Conservation (phyloP, 1,139 yeast species). For the Candida tetrigidarum region DNA sequence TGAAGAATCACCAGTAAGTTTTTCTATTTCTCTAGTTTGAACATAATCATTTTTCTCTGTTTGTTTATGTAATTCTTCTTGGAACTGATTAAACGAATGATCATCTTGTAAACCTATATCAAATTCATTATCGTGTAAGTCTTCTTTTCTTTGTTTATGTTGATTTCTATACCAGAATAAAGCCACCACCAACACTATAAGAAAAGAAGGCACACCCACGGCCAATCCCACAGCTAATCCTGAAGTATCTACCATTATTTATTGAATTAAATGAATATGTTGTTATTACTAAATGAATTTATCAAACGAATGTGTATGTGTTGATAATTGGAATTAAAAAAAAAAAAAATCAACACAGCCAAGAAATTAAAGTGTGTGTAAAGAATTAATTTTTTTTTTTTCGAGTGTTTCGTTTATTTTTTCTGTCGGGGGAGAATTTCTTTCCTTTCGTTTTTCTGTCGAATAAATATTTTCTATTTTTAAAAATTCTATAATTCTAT, state of each 20-base stretch:
- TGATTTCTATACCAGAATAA: conserved; percentile 36
- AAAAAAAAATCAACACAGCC: conserved; percentile 7
- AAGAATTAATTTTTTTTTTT: not conserved
- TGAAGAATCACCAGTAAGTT: conserved; percentile 3
- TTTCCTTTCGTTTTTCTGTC: too few species aligned
- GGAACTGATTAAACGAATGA: conserved; percentile 41
- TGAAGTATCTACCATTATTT: conserved; percentile 25
- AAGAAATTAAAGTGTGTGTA: too few species aligned
- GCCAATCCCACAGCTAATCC: conserved; percentile 46
- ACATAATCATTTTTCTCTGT: conserved; percentile 12
- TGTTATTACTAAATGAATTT: too few species aligned
- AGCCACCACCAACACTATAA: conserved; percentile 28
- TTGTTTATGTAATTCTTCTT: conserved; percentile 37
- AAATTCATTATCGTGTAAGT: conserved; percentile 30
- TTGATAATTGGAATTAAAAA: not conserved
- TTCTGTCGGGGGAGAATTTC: too few species aligned
- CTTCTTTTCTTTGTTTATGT: conserved; percentile 38
- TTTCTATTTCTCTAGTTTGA: conserved; percentile 5
- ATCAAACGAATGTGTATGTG: too few species aligned
- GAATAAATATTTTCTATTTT: too few species aligned
- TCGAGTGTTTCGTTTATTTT: not conserved
- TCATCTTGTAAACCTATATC: conserved; percentile 45
- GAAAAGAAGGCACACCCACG: conserved; percentile 44
- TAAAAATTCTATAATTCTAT: too few species aligned
- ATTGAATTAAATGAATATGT: not conserved